A percentile compares a stretch with the other conserved stretches of the same genome.
These are phyloP conservation scores for Posidonia australis DNA, from an alignment of 106 monocot genomes.

Conservation along the genomic window DNA sequence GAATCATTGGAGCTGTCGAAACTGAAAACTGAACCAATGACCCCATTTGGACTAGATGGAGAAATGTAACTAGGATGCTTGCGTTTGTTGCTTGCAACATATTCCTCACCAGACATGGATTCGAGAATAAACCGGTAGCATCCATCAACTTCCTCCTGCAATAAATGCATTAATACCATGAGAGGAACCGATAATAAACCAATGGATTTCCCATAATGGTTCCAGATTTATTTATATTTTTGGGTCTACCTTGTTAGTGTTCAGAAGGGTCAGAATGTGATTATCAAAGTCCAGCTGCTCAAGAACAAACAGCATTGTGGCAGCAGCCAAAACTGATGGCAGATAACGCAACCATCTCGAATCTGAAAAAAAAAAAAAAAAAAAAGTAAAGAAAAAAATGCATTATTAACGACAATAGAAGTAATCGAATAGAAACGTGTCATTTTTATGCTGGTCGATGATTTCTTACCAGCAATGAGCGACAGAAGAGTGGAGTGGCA, in stretches of 20 bases:
- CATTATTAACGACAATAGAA: too few species aligned
- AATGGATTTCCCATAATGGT: background rate
- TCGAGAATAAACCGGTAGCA: constrained; percentile 36
- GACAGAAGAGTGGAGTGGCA: constrained; percentile 45
- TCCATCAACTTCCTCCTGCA: constrained; percentile 33
- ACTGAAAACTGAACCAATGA: constrained; percentile 47
- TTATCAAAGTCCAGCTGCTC: constrained; percentile 8
- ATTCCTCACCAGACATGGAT: constrained; percentile 1
- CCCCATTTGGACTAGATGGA: constrained; percentile 47
- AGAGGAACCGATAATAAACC: background rate
- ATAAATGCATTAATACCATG: background rate
- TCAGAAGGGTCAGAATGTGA: constrained; percentile 25
- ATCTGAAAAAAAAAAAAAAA: constrained; percentile 19
- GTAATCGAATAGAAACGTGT: background rate
- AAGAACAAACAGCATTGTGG: constrained; percentile 39
- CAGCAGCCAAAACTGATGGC: constrained; percentile 62
- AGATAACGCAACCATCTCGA: constrained; percentile 54
- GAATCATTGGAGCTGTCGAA: constrained; percentile 33
- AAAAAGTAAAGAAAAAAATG: background rate
- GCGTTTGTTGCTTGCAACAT: constrained; percentile 20
- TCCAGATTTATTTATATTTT: background rate
- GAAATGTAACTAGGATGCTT: constrained; percentile 9
- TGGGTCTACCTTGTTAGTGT: constrained; percentile 34
- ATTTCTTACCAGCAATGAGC: constrained; percentile 31
- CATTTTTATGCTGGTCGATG: background rate